A percentile compares a stretch with the other conserved stretches of the same genome.
Conservation (phyloP, 805 yeast species). For the Candida hispaniensis region DNA sequence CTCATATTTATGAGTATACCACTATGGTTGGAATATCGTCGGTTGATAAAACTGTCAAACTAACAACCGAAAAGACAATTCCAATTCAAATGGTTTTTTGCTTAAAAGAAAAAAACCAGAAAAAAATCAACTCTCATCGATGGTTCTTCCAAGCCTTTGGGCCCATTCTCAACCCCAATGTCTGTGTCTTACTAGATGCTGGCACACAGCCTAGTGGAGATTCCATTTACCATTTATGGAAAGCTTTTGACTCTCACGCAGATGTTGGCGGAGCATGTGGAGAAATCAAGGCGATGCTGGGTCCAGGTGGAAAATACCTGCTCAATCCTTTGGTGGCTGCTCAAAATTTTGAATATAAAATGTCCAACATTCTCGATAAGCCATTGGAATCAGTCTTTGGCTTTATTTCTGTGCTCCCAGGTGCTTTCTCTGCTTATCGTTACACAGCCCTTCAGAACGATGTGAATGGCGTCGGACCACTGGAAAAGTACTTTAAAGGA, state of each 20-base stretch:
- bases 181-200: conserved; percentile 78
- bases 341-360: conserved; percentile 93
- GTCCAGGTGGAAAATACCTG: conserved; percentile 44
- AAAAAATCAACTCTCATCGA: conserved; percentile 89
- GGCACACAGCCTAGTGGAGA: conserved; percentile 86
- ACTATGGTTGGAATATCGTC: conserved; percentile 77
- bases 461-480: conserved; percentile 68
- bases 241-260: conserved; percentile 60
- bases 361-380: conserved; percentile 87
- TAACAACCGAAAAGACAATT: conserved; percentile 51
- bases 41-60: conserved; percentile 49
- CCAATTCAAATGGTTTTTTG: conserved; percentile 89
- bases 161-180: conserved; percentile 67
- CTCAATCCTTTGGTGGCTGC: conserved; percentile 89
- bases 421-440: conserved; percentile 93
- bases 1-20: conserved; percentile 90
- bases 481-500: conserved; percentile 85
- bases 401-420: conserved; percentile 87
- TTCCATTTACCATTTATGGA: conserved; percentile 84
- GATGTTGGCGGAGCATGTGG: conserved; percentile 97
- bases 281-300: conserved; percentile 80
- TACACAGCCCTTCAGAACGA: conserved; percentile 62
- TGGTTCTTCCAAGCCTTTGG: conserved; percentile 96
- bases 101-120: conserved; percentile 76
- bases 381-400: conserved; percentile 95